These are phyloP conservation scores for Cruciata laevipes DNA, from an alignment of 257 asterid species.

Conservation along the genomic window DNA sequence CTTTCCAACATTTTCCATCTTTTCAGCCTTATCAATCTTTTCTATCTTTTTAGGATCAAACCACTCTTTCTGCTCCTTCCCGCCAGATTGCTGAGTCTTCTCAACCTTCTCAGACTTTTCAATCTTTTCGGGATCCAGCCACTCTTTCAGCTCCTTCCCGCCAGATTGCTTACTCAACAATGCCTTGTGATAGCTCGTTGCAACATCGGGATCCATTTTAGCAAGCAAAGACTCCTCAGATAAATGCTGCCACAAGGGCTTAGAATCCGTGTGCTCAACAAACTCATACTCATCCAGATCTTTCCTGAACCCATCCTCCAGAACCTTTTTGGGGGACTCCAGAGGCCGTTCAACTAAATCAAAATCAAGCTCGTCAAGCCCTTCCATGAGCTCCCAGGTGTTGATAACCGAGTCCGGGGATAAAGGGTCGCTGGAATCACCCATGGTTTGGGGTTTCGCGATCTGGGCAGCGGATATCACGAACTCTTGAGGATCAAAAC, in stretches of 20 bases:
- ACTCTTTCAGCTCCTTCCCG: constrained; percentile 23
- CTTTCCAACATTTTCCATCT: constrained; percentile 1
- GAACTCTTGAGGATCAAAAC: constrained; percentile 15
- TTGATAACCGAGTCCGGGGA: constrained; percentile 86
- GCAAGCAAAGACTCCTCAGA: constrained; percentile 38
- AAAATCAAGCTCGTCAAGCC: constrained; percentile 62
- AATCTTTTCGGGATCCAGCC: constrained; percentile 7
- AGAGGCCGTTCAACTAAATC: constrained; percentile 35
- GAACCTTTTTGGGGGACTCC: constrained; percentile 24
- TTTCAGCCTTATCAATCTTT: constrained; percentile 3
- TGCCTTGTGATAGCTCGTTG: constrained; percentile 26
- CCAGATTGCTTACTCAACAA: constrained; percentile 35
- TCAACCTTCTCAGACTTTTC: constrained; percentile 2
- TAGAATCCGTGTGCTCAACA: constrained; percentile 36
- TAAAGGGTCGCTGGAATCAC: constrained; percentile 38
- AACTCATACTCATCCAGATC: constrained; percentile 34
- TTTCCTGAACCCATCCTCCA: constrained; percentile 16
- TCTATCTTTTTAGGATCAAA: constrained; percentile 9
- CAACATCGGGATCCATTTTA: constrained; percentile 35
- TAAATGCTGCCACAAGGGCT: constrained; percentile 46
- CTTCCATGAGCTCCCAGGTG: constrained; percentile 98
- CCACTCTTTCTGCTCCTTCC: constrained; percentile 23
- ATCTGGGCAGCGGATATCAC: constrained; percentile 20
- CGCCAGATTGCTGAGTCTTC: constrained; percentile 21
- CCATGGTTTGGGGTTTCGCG: constrained; percentile 24